Evolutionary conservation across 106 monocot species (phyloP), one percentile per base, ranked within the genome.

Genomic region (Allium cepa): DNA sequence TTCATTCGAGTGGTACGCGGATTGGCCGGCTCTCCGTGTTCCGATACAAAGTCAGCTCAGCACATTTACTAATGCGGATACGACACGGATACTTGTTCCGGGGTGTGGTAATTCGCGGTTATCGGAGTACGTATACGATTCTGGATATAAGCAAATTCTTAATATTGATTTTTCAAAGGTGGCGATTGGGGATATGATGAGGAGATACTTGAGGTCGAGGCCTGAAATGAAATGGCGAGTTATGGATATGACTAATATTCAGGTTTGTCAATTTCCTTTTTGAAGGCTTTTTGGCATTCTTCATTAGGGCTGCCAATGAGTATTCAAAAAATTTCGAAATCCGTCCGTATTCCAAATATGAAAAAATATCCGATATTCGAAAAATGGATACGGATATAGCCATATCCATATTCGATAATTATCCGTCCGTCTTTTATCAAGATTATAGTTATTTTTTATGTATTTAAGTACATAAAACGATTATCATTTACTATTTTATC

Each of bases 241-340:
- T 56, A 97, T 97, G 97, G 97, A 97, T 82, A 92, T 97, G 87
- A 97, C 97, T 7, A 72, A 81, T n/a, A 81, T 97, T 77, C 92
- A 92, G 88, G 97, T 97, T 49, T 22, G 22, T 22, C 22, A 22
- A 0, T 22, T 22, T 22, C 22, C 22, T 22, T 22, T 22, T 22
- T 22, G 22, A 22, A 22, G 22, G 22, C 22, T 22, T 22, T 22
- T 22, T 22, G 22, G 22, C 1, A 22, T 22, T 22, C 22, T 22
- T 22, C 22, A 1, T 22, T 22, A 22, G 22, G 22, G 22, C 22
- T 1, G 22, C 22, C 22, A 22, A 22, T 22, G 22, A 22, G 22
- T 22, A 22, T 22, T 22, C 22, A 1, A 22, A 22, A 22, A 22
- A 22, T 22, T 22, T 1, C 22, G 22, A 22, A 22, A 22, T 22